Evolutionary conservation across 2,329 filamentous ascomycete genomes (phyloP).

Genomic region (Penicillium sp.): DNA sequence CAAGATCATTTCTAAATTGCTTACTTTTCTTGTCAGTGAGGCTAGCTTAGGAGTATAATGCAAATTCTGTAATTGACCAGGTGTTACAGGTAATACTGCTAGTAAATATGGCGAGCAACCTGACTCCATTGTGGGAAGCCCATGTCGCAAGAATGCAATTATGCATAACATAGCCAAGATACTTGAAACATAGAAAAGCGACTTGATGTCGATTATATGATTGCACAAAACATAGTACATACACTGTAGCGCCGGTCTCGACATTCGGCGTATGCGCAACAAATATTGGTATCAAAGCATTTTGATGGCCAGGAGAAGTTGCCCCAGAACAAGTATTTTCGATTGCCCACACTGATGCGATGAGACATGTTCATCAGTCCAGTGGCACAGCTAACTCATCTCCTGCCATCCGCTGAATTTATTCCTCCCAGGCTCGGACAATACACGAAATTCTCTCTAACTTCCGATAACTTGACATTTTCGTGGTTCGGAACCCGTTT

Average conservation of each 20-base stretch:
- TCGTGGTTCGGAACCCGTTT: constrained; percentile 18
- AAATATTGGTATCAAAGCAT: constrained; percentile 30
- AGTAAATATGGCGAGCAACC: background rate
- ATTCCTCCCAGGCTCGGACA: constrained; percentile 8
- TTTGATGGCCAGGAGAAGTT: constrained; percentile 10
- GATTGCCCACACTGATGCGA: constrained; percentile 4
- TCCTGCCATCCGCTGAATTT: constrained; percentile 11
- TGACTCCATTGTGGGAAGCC: background rate
- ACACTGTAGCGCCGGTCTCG: constrained; percentile 23
- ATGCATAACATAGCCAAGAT: background rate
- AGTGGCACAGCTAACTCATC: constrained; percentile 5
- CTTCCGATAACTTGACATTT: constrained; percentile 10
- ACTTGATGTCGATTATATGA: constrained; percentile 24
- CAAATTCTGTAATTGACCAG: background rate
- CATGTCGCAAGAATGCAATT: background rate
- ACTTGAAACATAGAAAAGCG: constrained; percentile 19
- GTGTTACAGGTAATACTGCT: background rate
- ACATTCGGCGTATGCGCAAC: constrained; percentile 19
- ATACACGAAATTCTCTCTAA: constrained; percentile 6
- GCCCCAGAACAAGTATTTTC: constrained; percentile 3
- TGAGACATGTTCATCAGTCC: constrained; percentile 4
- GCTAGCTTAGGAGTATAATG: background rate
- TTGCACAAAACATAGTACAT: constrained; percentile 30
- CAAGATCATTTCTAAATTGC: constrained; percentile 1
- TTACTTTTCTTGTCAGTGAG: background rate